Evolutionary conservation across 257 asterid genomes (phyloP).

Genomic region (Solanum virginianum): DNA sequence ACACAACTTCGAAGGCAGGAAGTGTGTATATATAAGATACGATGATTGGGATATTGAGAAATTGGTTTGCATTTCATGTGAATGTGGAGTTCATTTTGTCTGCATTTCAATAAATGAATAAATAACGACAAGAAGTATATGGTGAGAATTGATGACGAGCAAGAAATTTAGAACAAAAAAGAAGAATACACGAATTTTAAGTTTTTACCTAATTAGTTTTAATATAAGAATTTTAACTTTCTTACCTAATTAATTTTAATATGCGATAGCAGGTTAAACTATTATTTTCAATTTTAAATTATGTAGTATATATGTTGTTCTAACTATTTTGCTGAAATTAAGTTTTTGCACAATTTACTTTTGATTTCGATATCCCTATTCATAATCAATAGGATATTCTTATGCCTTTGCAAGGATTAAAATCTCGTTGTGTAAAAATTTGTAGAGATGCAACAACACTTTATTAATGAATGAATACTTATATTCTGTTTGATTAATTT

Average conservation of each 20-base stretch:
- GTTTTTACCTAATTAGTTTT: too few relatives aligned
- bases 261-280: not conserved
- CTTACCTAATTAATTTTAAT: not conserved
- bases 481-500: not conserved
- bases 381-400: not conserved
- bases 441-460: not conserved
- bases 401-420: not conserved
- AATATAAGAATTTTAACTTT: not conserved
- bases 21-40: conserved; percentile 40
- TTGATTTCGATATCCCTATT: not conserved
- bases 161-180: conserved; percentile 21
- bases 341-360: not conserved
- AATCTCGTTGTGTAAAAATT: not conserved
- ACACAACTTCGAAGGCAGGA: conserved; percentile 12
- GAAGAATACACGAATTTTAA: not conserved
- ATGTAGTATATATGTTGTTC: not conserved
- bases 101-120: conserved; percentile 27
- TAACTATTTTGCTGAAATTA: not conserved
- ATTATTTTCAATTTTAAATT: not conserved
- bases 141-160: conserved; percentile 15
- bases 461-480: not conserved
- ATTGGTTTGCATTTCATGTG: conserved; percentile 33
- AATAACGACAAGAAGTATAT: conserved; percentile 12
- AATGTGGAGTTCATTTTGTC: conserved; percentile 65
- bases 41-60: conserved; percentile 8